These are phyloP conservation scores for Gynochthodes officinalis DNA, from an alignment of 257 asterid species.

Conservation along the genomic window DNA sequence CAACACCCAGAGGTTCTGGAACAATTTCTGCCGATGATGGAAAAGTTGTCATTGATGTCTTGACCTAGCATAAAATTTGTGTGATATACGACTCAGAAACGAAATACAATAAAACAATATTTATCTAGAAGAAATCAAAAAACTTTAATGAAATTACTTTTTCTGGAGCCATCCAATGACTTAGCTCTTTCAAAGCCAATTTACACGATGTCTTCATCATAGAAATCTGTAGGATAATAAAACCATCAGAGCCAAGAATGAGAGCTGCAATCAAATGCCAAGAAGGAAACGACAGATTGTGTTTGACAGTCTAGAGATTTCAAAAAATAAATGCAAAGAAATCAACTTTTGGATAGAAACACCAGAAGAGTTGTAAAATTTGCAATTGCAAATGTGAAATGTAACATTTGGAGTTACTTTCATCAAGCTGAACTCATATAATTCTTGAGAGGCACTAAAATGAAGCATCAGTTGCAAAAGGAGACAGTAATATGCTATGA, in stretches of 20 bases:
- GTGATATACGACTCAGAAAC: neutral
- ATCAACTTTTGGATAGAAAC: neutral
- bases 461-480: too few species aligned
- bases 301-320: neutral
- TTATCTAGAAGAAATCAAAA: neutral
- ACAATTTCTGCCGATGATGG: constrained; percentile 85
- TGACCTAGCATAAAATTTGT: constrained; percentile 39
- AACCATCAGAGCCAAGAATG: neutral
- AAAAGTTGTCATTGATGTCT: constrained; percentile 55
- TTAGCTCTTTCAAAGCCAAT: constrained; percentile 56
- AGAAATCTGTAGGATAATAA: constrained; percentile 40
- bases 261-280: neutral
- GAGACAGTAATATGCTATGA: neutral
- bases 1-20: constrained; percentile 81
- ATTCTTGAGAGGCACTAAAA: too few species aligned
- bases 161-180: constrained; percentile 79
- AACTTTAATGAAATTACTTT: constrained; percentile 37
- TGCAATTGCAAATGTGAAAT: neutral
- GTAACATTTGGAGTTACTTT: neutral
- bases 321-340: neutral
- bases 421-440: neutral
- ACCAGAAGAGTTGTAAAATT: neutral
- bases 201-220: constrained; percentile 46
- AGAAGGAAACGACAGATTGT: neutral
- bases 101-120: neutral